These are phyloP conservation scores for Trichocladium antarcticum DNA, from an alignment of 495 filamentous ascomycete genomes.

Conservation along the genomic window DNA sequence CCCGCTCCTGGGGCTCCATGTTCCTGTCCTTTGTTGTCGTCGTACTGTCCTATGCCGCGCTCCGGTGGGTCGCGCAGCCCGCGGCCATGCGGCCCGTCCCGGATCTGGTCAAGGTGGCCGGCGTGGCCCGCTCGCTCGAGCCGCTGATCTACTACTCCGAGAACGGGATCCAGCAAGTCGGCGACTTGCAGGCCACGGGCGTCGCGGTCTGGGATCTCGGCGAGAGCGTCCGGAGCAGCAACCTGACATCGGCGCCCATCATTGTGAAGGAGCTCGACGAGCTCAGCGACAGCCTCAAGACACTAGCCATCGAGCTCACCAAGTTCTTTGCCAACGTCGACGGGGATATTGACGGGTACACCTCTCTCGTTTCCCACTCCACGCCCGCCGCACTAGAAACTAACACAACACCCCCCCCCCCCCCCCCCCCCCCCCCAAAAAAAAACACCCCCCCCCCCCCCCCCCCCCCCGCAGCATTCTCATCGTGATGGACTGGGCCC, in stretches of 20 bases:
- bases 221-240: conserved; percentile 75
- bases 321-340: conserved; percentile 87
- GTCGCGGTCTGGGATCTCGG: conserved; percentile 87
- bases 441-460: conserved; percentile 2
- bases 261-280: conserved; percentile 78
- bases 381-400: too few relatives aligned
- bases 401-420: neutral
- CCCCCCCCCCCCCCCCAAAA: neutral
- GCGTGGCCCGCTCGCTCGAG: conserved; percentile 78
- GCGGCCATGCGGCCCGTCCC: conserved; percentile 58
- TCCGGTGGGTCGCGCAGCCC: conserved; percentile 58
- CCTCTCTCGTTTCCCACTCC: too few relatives aligned
- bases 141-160: conserved; percentile 88
- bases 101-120: conserved; percentile 80
- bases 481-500: conserved; percentile 90
- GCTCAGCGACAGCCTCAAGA: conserved; percentile 70
- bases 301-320: conserved; percentile 66
- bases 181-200: conserved; percentile 75
- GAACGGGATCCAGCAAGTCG: conserved; percentile 71
- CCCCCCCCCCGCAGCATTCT: conserved; percentile 48
- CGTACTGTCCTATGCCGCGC: conserved; percentile 47
- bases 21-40: conserved; percentile 43
- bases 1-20: conserved; percentile 56
- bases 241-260: conserved; percentile 75
- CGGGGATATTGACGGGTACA: conserved; percentile 67